Evolutionary conservation across 164 flowering plant genomes (phyloP).

Genomic region (Platanus orientalis): DNA sequence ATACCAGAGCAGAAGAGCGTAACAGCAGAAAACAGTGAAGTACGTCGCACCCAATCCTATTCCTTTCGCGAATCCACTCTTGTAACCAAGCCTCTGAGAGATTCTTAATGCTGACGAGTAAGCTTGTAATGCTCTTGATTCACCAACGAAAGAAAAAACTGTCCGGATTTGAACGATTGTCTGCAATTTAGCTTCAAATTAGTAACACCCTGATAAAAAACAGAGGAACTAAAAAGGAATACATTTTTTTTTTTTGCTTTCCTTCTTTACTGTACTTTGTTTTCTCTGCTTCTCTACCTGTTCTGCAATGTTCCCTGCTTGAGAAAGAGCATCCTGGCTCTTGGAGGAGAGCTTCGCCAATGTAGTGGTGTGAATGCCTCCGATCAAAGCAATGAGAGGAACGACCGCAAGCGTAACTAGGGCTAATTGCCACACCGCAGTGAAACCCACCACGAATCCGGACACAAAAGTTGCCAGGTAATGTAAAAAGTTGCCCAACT

Average conservation of each 20-base stretch:
- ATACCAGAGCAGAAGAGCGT: conserved; percentile 94
- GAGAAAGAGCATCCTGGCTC: conserved; percentile 80
- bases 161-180: conserved; percentile 86
- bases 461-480: conserved; percentile 94
- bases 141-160: conserved; percentile 84
- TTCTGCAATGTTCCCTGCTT: conserved; percentile 89
- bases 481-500: conserved; percentile 96
- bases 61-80: conserved; percentile 83
- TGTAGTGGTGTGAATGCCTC: conserved; percentile 71
- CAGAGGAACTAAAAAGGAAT: background rate
- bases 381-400: conserved; percentile 89
- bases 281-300: conserved; percentile 43
- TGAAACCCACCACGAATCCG: conserved; percentile 94
- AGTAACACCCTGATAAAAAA: conserved; percentile 23
- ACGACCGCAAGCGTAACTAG: conserved; percentile 90
- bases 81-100: conserved; percentile 75
- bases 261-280: no score
- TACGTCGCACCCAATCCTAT: conserved; percentile 89
- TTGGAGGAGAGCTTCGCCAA: conserved; percentile 72
- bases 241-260: no score
- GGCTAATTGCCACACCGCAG: conserved; percentile 94
- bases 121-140: conserved; percentile 68
- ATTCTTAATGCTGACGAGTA: conserved; percentile 64
- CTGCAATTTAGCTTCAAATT: conserved; percentile 44
- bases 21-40: conserved; percentile 92